Evolutionary conservation across 208 protist genomes (phyloP).

Genomic region (Leishmania amazonensis): DNA sequence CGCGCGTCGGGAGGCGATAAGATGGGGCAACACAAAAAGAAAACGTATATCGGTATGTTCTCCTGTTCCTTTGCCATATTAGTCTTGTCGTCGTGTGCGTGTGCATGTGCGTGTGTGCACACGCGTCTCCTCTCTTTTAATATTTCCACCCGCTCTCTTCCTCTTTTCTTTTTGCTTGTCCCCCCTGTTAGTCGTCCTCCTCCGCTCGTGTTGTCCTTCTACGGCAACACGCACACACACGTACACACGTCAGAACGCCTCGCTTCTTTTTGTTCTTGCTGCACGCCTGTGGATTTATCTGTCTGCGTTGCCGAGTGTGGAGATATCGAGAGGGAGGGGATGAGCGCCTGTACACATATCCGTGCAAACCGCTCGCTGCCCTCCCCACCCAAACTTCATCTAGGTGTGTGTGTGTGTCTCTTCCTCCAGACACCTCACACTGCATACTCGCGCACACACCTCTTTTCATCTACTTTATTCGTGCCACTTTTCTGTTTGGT

Average conservation of each 20-base stretch:
- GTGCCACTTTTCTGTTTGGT: not conserved
- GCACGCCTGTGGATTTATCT: not conserved
- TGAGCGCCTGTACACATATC: slow-evolving; percentile 15
- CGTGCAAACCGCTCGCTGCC: not conserved
- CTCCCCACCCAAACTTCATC: no score
- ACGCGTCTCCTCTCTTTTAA: not conserved
- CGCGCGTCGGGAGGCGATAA: not conserved
- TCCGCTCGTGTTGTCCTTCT: not conserved
- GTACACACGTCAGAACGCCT: not conserved
- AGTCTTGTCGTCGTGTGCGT: not conserved
- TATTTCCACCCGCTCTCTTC: not conserved
- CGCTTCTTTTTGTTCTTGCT: not conserved
- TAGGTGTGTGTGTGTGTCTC: not conserved
- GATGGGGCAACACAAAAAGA: not conserved
- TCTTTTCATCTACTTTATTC: not conserved
- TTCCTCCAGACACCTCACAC: not conserved
- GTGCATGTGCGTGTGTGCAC: not conserved
- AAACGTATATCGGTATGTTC: not conserved
- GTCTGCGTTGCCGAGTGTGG: not conserved
- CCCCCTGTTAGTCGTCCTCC: not conserved
- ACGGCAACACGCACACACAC: not conserved
- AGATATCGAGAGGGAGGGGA: not conserved
- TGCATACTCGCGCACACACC: not conserved
- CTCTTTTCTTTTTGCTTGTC: not conserved
- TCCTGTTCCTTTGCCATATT: not conserved